phyloP scores from a whole-genome alignment of 352 stramenopile genomes.

The Phytophthora megakarya region DNA sequence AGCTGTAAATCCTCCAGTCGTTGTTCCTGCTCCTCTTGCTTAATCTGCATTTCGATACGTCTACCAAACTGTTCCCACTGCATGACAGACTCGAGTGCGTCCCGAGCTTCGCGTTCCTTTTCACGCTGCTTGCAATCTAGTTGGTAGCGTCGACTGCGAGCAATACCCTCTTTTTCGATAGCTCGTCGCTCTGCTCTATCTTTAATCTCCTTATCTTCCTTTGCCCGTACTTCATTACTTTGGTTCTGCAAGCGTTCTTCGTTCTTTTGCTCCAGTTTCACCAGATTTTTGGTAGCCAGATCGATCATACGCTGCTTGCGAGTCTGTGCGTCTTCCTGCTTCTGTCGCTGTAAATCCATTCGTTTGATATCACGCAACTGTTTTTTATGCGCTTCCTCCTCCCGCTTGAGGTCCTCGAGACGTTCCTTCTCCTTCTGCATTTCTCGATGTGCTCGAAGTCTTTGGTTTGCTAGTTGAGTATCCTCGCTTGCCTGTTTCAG shows the following conservation, averaged over 20 bases:
- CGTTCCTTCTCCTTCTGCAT: conserved; percentile 61
- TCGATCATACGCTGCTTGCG: conserved; percentile 88
- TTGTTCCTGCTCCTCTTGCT: conserved; percentile 69
- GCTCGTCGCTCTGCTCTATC: conserved; percentile 63
- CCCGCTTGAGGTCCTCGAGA: conserved; percentile 70
- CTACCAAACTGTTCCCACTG: conserved; percentile 77
- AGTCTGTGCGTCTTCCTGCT: conserved; percentile 58
- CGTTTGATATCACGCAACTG: conserved; percentile 64
- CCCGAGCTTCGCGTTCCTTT: conserved; percentile 43
- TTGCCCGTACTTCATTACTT: conserved; percentile 68
- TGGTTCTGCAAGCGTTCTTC: conserved; percentile 69
- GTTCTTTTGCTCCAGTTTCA: conserved; percentile 69
- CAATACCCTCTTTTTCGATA: conserved; percentile 64
- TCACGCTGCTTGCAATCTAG: conserved; percentile 54
- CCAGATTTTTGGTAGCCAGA: conserved; percentile 69
- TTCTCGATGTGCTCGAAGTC: conserved; percentile 64
- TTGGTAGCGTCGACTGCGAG: conserved; percentile 61
- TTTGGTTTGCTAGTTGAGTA: conserved; percentile 67
- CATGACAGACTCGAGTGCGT: conserved; percentile 50
- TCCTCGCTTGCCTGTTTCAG: conserved; percentile 65
- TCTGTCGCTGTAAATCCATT: conserved; percentile 60
- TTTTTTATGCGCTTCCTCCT: conserved; percentile 76
- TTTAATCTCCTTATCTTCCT: conserved; percentile 73
- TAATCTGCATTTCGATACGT: conserved; percentile 54
- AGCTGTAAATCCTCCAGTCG: conserved; percentile 63